A percentile compares a stretch with the other conserved stretches of the same genome.
Conservation (phyloP, 208 protist genomes). For the Endotrypanum monterogeii region DNA sequence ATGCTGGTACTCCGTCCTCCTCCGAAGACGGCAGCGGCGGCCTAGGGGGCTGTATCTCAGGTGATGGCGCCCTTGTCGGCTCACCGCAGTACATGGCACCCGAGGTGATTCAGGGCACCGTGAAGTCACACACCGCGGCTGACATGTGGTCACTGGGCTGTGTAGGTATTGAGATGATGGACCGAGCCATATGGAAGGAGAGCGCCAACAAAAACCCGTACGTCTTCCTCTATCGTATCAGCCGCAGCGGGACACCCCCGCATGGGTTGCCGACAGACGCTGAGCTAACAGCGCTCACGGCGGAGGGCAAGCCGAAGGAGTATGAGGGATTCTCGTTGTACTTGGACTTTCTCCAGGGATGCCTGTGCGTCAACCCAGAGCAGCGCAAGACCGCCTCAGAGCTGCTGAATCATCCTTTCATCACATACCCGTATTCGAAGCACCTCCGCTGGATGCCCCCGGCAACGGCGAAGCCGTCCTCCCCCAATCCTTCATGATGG, state of each 20-base stretch:
- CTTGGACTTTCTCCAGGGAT: slow-evolving; percentile 56
- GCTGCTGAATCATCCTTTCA: slow-evolving; percentile 60
- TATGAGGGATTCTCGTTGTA: slow-evolving; percentile 43
- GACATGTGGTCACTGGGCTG: slow-evolving; percentile 87
- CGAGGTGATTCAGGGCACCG: slow-evolving; percentile 59
- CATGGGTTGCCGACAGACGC: slow-evolving; percentile 50
- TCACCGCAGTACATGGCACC: slow-evolving; percentile 85
- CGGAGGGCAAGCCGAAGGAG: slow-evolving; percentile 26
- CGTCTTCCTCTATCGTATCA: slow-evolving; percentile 56
- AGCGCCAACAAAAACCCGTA: slow-evolving; percentile 36
- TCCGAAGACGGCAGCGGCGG: neutral
- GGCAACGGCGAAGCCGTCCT: neutral
- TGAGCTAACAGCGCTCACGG: slow-evolving; percentile 37
- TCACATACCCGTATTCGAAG: slow-evolving; percentile 40
- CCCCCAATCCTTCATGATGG: neutral
- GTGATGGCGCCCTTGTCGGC: slow-evolving; percentile 35
- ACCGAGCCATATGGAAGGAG: slow-evolving; percentile 52
- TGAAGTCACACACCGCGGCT: slow-evolving; percentile 20
- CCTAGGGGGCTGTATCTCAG: slow-evolving; percentile 10
- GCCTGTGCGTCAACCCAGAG: slow-evolving; percentile 45
- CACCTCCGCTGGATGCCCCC: slow-evolving; percentile 54
- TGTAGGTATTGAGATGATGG: slow-evolving; percentile 80
- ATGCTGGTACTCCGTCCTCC: slow-evolving; percentile 5
- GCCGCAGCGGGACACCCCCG: slow-evolving; percentile 43
- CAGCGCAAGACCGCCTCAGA: slow-evolving; percentile 49